phyloP scores from a whole-genome alignment of 352 stramenopile species.

The Phytophthora syringae region DNA sequence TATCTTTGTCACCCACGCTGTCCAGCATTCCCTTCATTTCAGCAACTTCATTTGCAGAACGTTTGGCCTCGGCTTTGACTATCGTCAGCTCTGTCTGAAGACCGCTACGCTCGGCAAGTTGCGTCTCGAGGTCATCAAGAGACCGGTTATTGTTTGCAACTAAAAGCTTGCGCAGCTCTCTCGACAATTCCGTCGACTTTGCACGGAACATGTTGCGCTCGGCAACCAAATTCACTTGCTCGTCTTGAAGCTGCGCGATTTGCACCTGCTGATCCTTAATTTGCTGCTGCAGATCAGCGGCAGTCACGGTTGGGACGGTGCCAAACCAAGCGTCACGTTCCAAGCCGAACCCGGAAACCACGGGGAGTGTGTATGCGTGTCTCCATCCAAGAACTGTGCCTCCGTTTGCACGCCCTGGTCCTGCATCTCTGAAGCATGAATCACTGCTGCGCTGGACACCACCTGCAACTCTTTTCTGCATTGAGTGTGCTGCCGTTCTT shows the following conservation, averaged over 20 bases:
- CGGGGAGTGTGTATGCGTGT: slow-evolving; percentile 3
- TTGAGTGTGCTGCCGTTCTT: slow-evolving; percentile 43
- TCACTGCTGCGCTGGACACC: slow-evolving; percentile 8
- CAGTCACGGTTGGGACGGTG: slow-evolving; percentile 43
- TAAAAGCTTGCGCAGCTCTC: slow-evolving; percentile 69
- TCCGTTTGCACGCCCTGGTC: slow-evolving; percentile 64
- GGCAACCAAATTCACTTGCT: slow-evolving; percentile 42
- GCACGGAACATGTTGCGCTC: slow-evolving; percentile 72
- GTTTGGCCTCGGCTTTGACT: slow-evolving; percentile 61
- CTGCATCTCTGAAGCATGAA: slow-evolving; percentile 20
- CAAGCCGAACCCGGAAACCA: slow-evolving; percentile 16
- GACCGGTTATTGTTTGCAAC: slow-evolving; percentile 55
- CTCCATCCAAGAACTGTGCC: slow-evolving; percentile 28
- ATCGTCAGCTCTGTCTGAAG: slow-evolving; percentile 60
- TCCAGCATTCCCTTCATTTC: slow-evolving; percentile 71
- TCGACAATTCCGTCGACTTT: slow-evolving; percentile 55
- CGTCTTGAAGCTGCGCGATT: slow-evolving; percentile 41
- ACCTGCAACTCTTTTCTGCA: slow-evolving; percentile 60
- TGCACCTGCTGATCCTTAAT: slow-evolving; percentile 37
- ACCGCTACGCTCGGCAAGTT: slow-evolving; percentile 67
- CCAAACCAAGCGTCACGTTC: slow-evolving; percentile 35
- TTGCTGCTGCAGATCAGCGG: slow-evolving; percentile 52
- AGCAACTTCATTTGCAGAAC: slow-evolving; percentile 55
- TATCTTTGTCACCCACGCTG: slow-evolving; percentile 70
- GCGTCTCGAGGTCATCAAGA: slow-evolving; percentile 56